phyloP scores from a whole-genome alignment of 495 filamentous ascomycete genomes.

The Penicillium parvum region DNA sequence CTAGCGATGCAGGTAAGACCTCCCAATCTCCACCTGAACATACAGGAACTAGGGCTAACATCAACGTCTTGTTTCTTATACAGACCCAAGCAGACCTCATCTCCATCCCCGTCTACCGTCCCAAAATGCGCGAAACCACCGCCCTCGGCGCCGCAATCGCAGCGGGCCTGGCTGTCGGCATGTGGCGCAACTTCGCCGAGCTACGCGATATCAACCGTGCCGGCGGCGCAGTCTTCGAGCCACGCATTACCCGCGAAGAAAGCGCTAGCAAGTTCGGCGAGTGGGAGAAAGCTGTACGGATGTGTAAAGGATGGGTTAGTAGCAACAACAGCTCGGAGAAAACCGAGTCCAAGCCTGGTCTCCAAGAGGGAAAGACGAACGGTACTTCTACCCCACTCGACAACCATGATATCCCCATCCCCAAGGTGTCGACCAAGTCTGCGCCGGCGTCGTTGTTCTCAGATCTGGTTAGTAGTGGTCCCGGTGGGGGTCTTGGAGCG shows the following conservation, averaged over 20 bases:
- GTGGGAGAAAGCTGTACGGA: slow-evolving; percentile 83
- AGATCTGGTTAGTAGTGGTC: slow-evolving; percentile 3
- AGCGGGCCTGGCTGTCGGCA: slow-evolving; percentile 79
- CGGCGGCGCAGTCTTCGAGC: slow-evolving; percentile 69
- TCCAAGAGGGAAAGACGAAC: background rate
- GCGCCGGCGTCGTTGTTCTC: background rate
- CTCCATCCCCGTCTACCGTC: slow-evolving; percentile 43
- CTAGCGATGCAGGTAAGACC: slow-evolving; percentile 74
- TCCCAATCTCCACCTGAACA: background rate
- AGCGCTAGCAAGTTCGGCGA: slow-evolving; percentile 62
- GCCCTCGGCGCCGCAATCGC: slow-evolving; percentile 90
- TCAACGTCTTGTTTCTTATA: background rate
- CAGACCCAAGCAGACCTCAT: slow-evolving; percentile 44
- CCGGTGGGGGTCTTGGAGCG: background rate
- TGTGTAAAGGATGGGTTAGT: slow-evolving; percentile 72
- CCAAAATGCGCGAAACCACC: slow-evolving; percentile 85
- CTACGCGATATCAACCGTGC: slow-evolving; percentile 70
- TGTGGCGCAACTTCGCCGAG: slow-evolving; percentile 80
- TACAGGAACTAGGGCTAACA: too few relatives aligned
- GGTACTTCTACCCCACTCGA: background rate
- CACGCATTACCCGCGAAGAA: slow-evolving; percentile 56
- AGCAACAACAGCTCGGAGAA: background rate
- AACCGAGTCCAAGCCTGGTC: background rate
- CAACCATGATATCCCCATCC: background rate
- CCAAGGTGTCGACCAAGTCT: background rate